Evolutionary conservation across 139 green algal genomes (phyloP), one percentile per base, ranked within the genome.

Genomic region (Chlamydomonas incerta): DNA sequence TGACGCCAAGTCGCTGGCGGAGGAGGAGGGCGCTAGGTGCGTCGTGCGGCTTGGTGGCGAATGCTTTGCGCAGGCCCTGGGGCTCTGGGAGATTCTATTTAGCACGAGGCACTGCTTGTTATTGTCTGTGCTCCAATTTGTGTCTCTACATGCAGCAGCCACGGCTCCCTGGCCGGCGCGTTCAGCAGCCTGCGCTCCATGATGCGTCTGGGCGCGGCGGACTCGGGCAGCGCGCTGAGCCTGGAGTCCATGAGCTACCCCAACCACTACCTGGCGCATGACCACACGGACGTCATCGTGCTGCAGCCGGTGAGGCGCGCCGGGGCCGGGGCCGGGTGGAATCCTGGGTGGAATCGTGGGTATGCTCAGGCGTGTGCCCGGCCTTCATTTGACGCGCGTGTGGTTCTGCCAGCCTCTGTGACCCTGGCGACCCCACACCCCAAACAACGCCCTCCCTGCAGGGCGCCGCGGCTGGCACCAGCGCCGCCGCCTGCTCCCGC

Each of bases 191-290:
- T 85, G 23, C 79, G 34, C 28, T 85, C 79, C 0, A 66, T 85
- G 9, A 85, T 85, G 79, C 79, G 79, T 3, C 79, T 85, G 79
- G 79, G 79, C 10, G 65, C 75, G 79, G 66, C 76, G 47, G 79
- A 85, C 79, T 34, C 46, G n/a, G 79, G 79, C 29, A 65, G 74
- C 63, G 47, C 67, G 79, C 79, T 85, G 65, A 85, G 79, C 46
- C 79, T 85, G 66, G 79, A 85, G 79, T 23, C 79, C 79, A 85
- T 85, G 79, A 29, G 31, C 66, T 85, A 85, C 79, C 79, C 79
- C 29, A 76, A 85, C 79, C 79, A 85, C 50, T 85, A 69, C 79
- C 63, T 85, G 46, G 79, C 79, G 15, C 55, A 69, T 66, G 79
- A 85, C 66, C 79, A 85, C 47, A 57, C 66, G 1, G 79, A 75